Percentiles rank a stretch among this genome's conserved stretches.
phyloP scores from a whole-genome alignment of 495 filamentous ascomycete species.

The Penicillium daleae region DNA sequence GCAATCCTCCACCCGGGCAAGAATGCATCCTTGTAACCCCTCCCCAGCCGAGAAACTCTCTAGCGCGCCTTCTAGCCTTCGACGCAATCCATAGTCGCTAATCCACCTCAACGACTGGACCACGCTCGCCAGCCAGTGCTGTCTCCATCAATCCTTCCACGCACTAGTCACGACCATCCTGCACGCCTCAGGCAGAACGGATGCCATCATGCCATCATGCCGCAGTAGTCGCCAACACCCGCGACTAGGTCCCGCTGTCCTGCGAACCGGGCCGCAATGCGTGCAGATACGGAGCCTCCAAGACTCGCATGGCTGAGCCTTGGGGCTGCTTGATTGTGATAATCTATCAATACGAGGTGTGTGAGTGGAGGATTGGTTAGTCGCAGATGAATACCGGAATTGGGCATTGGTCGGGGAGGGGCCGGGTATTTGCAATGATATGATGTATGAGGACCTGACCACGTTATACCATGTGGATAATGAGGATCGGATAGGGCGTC shows the following conservation, averaged over 20 bases:
- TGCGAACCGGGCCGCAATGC: constrained; percentile 86
- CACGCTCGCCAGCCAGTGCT: background rate
- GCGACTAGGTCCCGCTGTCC: constrained; percentile 84
- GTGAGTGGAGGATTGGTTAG: background rate
- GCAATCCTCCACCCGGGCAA: background rate
- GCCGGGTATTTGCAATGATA: background rate
- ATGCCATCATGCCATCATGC: too few species aligned
- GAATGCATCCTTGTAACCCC: background rate
- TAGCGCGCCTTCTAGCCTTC: background rate
- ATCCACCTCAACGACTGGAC: background rate
- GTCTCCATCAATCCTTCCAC: background rate
- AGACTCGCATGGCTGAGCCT: constrained; percentile 49
- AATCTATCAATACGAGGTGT: background rate
- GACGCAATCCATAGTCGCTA: background rate
- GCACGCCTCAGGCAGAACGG: constrained; percentile 73
- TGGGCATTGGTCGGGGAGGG: background rate
- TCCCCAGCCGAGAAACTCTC: background rate
- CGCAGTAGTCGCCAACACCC: constrained; percentile 75
- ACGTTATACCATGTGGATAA: background rate
- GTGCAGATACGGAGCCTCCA: constrained; percentile 79
- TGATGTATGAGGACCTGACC: constrained; percentile 1
- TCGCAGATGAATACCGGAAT: background rate
- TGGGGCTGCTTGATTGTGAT: constrained; percentile 15
- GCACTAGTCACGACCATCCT: constrained; percentile 59
- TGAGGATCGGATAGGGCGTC: background rate